Conservation (phyloP, 805 yeast species). For the Metschnikowia arizonensis region DNA sequence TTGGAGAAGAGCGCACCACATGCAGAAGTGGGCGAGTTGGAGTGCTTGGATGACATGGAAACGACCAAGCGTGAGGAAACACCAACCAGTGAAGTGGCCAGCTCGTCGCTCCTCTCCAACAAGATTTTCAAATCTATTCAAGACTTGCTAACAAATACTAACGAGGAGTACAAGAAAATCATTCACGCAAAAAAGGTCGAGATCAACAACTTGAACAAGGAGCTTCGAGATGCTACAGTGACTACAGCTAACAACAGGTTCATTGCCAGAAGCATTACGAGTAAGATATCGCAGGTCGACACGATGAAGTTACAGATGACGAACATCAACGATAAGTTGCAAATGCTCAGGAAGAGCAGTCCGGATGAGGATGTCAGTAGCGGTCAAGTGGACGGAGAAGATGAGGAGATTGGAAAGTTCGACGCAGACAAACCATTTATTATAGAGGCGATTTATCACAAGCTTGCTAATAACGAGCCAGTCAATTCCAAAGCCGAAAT, state of each 20-base stretch:
- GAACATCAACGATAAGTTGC: slow-evolving; percentile 36
- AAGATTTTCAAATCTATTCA: slow-evolving; percentile 39
- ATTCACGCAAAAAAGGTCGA: slow-evolving; percentile 35
- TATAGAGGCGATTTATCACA: slow-evolving; percentile 55
- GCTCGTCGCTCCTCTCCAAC: slow-evolving; percentile 22
- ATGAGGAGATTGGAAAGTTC: slow-evolving; percentile 59
- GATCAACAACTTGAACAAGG: slow-evolving; percentile 32
- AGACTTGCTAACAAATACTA: slow-evolving; percentile 34
- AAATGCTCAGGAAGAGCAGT: slow-evolving; percentile 20
- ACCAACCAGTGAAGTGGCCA: slow-evolving; percentile 12
- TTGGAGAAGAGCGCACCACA: slow-evolving; percentile 23
- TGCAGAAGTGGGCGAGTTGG: slow-evolving; percentile 11
- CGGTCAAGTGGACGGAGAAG: slow-evolving; percentile 53
- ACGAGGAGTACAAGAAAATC: slow-evolving; percentile 36
- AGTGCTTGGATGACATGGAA: slow-evolving; percentile 3
- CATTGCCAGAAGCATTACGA: slow-evolving; percentile 32
- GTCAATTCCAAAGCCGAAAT: slow-evolving; percentile 26
- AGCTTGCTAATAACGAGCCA: slow-evolving; percentile 33
- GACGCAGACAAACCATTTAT: slow-evolving; percentile 93
- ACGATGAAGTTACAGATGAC: slow-evolving; percentile 47
- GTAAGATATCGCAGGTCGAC: slow-evolving; percentile 41
- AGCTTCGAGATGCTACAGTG: slow-evolving; percentile 38
- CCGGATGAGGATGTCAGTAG: slow-evolving; percentile 20
- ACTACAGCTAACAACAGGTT: slow-evolving; percentile 42
- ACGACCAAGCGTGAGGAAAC: slow-evolving; percentile 2